Percentiles rank a stretch among this genome's conserved stretches.
These are phyloP conservation scores for Monilinia laxa DNA, from an alignment of 2,329 filamentous ascomycete species.

Conservation along the genomic window DNA sequence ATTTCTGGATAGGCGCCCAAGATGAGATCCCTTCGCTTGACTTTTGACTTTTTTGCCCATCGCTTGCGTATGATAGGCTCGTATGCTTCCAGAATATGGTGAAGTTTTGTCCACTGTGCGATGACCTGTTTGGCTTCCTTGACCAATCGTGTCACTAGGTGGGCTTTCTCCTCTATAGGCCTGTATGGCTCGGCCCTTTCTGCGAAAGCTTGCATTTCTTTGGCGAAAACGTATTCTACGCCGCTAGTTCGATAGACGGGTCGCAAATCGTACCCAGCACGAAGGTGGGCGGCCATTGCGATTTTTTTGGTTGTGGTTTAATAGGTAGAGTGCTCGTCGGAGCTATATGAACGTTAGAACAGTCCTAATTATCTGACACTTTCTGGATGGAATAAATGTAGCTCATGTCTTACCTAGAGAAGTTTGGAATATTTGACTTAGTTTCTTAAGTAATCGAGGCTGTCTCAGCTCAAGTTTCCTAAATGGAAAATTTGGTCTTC, in stretches of 20 bases:
- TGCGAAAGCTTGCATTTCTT: background rate
- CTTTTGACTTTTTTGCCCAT: background rate
- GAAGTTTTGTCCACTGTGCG: background rate
- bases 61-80: background rate
- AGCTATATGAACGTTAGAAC: too few relatives aligned
- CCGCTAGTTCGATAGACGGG: too few relatives aligned
- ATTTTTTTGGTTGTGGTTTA: background rate
- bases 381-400: too few relatives aligned
- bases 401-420: too few relatives aligned
- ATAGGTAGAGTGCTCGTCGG: too few relatives aligned
- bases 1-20: background rate
- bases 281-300: background rate
- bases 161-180: background rate
- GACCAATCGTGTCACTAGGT: background rate
- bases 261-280: background rate
- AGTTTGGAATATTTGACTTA: too few relatives aligned
- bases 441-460: too few relatives aligned
- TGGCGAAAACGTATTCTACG: too few relatives aligned
- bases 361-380: too few relatives aligned
- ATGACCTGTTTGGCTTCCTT: background rate
- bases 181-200: background rate
- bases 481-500: too few relatives aligned
- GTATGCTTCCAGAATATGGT: background rate
- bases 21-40: background rate
- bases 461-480: too few relatives aligned